A percentile compares a stretch with the other conserved stretches of the same genome.
These are phyloP conservation scores for Lanmaoa rubissima DNA, from an alignment of 768 basidiomycete species.

Conservation along the genomic window DNA sequence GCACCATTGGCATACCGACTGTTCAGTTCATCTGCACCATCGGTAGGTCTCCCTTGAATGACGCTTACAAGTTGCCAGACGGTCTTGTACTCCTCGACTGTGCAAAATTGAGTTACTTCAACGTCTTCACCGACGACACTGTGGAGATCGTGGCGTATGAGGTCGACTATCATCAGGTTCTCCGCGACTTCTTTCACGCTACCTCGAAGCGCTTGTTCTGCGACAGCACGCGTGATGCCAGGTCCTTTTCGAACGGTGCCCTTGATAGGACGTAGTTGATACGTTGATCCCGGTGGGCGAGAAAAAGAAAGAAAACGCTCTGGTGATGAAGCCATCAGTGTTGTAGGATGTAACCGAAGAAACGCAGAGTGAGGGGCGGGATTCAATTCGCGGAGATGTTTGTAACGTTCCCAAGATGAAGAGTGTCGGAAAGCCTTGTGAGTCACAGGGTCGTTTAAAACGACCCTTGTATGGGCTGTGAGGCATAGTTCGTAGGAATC, in stretches of 20 bases:
- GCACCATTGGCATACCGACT: slow-evolving; percentile 37
- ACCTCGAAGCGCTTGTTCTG: slow-evolving; percentile 60
- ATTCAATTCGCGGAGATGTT: slow-evolving; percentile 66
- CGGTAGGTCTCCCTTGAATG: slow-evolving; percentile 65
- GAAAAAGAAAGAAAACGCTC: slow-evolving; percentile 87
- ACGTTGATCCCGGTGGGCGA: slow-evolving; percentile 59
- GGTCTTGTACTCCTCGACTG: slow-evolving; percentile 88
- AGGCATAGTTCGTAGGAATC: slow-evolving; percentile 94
- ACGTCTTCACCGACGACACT: slow-evolving; percentile 82
- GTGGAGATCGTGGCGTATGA: slow-evolving; percentile 91
- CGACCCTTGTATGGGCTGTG: slow-evolving; percentile 68
- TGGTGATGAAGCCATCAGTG: slow-evolving; percentile 83
- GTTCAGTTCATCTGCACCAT: slow-evolving; percentile 37
- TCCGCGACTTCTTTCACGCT: slow-evolving; percentile 91
- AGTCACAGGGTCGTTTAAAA: slow-evolving; percentile 38
- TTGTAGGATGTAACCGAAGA: slow-evolving; percentile 72
- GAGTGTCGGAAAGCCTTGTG: slow-evolving; percentile 15
- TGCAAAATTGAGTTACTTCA: slow-evolving; percentile 78
- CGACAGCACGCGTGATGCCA: slow-evolving; percentile 58
- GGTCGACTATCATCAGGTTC: slow-evolving; percentile 97
- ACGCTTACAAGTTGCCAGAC: slow-evolving; percentile 97
- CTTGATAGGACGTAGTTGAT: slow-evolving; percentile 92
- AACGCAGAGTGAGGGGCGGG: slow-evolving; percentile 89
- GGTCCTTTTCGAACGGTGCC: slow-evolving; percentile 81
- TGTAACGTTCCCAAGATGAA: slow-evolving; percentile 72